phyloP scores from a whole-genome alignment of 345 rosid species.

The Sisymbrium altissimum region DNA sequence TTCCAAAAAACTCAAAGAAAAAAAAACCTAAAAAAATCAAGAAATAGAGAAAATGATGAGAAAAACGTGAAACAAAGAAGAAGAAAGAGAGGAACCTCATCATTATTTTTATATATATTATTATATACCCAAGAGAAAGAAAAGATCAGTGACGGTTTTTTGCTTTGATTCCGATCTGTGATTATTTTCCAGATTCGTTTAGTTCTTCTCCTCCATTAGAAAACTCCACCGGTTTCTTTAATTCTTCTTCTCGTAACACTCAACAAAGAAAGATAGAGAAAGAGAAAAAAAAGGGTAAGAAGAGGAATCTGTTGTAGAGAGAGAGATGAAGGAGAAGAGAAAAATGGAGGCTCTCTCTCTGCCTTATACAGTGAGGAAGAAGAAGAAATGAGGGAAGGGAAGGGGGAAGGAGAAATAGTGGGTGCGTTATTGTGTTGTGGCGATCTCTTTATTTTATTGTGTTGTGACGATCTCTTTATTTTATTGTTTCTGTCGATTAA shows the following conservation, averaged over 20 bases:
- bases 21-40: not conserved
- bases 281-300: not conserved
- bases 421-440: conserved; percentile 29
- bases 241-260: not conserved
- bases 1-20: no score
- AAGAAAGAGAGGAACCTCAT: conserved; percentile 34
- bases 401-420: conserved; percentile 20
- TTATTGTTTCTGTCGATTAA: not conserved
- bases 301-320: not conserved
- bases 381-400: not conserved
- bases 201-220: conserved; percentile 13
- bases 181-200: conserved; percentile 1
- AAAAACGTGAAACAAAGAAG: not conserved
- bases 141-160: not conserved
- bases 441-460: not conserved
- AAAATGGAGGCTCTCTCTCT: not conserved
- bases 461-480: not conserved
- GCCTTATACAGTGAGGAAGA: conserved; percentile 22
- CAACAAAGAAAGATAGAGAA: not conserved
- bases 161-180: not conserved
- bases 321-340: not conserved
- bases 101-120: not conserved
- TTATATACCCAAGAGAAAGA: conserved; percentile 9
- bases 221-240: not conserved
- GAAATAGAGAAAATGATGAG: not conserved